A percentile compares a stretch with the other conserved stretches of the same genome.
Conservation (phyloP, 1,284 basidiomycete genomes). For the Puccinia novopanici region DNA sequence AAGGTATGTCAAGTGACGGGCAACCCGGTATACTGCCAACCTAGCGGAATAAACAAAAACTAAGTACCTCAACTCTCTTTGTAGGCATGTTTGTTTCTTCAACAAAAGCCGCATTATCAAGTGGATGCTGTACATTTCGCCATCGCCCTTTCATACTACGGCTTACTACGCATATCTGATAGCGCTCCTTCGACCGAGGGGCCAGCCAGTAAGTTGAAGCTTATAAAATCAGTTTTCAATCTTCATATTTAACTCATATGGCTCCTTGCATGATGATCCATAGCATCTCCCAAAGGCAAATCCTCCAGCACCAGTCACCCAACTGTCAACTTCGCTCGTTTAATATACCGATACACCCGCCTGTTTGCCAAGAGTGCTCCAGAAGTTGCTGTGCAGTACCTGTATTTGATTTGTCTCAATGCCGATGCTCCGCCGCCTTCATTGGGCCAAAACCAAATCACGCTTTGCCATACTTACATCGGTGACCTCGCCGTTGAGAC, state of each 20-base stretch:
- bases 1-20: constrained; percentile 62
- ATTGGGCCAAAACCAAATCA: constrained; percentile 78
- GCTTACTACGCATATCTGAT: constrained; percentile 79
- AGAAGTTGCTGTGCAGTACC: constrained; percentile 90
- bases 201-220: constrained; percentile 70
- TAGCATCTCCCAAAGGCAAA: constrained; percentile 64
- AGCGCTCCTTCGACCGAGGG: constrained; percentile 75
- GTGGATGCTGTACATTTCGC: constrained; percentile 94
- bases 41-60: background rate
- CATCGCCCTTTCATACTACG: constrained; percentile 89
- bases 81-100: constrained; percentile 83
- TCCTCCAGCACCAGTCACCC: constrained; percentile 62
- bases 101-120: constrained; percentile 83
- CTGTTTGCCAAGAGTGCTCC: constrained; percentile 89
- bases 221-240: background rate
- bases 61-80: background rate
- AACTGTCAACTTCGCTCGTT: constrained; percentile 75
- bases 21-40: background rate
- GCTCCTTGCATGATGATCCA: background rate
- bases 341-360: constrained; percentile 89
- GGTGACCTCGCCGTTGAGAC: constrained; percentile 83
- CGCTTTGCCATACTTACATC: constrained; percentile 81
- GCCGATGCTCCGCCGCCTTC: constrained; percentile 59
- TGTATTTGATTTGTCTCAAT: constrained; percentile 83
- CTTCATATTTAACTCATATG: constrained; percentile 9